Percentiles rank a stretch among this genome's conserved stretches.
phyloP scores from a whole-genome alignment of 2,329 filamentous ascomycete genomes.

The Alternaria postmessia region DNA sequence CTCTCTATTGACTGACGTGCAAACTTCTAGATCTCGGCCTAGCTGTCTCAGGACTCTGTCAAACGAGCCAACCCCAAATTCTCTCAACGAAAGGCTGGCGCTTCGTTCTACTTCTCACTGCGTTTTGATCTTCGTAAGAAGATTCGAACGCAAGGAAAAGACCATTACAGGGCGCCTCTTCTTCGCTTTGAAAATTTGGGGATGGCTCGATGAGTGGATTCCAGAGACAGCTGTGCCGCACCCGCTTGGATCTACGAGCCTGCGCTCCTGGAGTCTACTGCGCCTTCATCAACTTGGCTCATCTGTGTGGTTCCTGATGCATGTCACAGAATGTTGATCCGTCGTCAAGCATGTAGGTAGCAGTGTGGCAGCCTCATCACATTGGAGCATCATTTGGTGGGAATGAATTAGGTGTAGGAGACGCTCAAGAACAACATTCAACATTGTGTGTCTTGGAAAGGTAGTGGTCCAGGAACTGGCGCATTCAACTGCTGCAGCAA shows the following conservation, averaged over 20 bases:
- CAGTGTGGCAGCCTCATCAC: background rate
- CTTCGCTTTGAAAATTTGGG: background rate
- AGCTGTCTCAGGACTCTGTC: background rate
- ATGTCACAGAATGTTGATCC: background rate
- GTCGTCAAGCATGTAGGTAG: background rate
- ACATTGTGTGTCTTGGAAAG: background rate
- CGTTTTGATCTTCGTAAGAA: background rate
- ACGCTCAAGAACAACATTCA: background rate
- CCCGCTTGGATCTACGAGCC: background rate
- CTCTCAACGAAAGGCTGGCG: background rate
- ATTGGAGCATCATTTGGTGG: background rate
- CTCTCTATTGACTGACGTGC: slow-evolving; percentile 5
- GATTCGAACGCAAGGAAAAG: slow-evolving; percentile 2
- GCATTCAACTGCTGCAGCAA: background rate
- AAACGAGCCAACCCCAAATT: background rate
- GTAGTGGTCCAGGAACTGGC: background rate
- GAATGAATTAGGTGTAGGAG: background rate
- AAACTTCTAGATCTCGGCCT: slow-evolving; percentile 7
- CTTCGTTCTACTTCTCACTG: background rate
- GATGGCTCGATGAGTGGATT: background rate
- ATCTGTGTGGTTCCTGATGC: background rate
- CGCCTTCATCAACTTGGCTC: background rate
- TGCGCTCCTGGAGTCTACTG: background rate
- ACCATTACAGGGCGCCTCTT: background rate
- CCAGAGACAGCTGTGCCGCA: background rate